Evolutionary conservation across 495 filamentous ascomycete species (phyloP), one percentile per base, ranked within the genome.

Genomic region (Haplographium delicatum): DNA sequence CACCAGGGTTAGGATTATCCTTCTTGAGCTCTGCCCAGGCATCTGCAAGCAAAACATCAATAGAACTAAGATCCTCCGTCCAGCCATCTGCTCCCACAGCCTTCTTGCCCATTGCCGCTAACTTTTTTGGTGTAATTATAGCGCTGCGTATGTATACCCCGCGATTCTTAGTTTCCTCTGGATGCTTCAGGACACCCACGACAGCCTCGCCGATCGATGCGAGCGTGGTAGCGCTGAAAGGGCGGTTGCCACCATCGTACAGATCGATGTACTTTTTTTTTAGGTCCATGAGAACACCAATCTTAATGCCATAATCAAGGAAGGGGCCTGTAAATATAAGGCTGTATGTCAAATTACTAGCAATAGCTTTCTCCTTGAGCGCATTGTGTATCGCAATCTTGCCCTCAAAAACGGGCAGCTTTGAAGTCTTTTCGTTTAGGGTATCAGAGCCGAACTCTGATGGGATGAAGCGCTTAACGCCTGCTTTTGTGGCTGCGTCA

Each of bases 391-490:
- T 44, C 0, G 58, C 57, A 30, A 74, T 42, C 58, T 80, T 82
- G 35, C 30, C 50, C 50, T 2, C 43, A 56, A 51, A 70, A 73
- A 39, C 76, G 51, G 10, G 71, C 65, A 66, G 53, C n/a, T n/a
- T n/a, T n/a, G n/a, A n/a, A 3, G 55, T 50, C 11, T 68, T 59
- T 5, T 62, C 53, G 40, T 75, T 62, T 25, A 37, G 20, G 38
- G 62, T 64, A 42, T 79, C 62, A 11, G 81, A 82, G 18, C 79
- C 80, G 48, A 72, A 84, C 48, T 78, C 86, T 15, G 74, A 76
- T 0, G 82, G 83, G 27, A 88, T 68, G 52, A 82, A 80, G 24
- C 81, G 73, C 58, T 72, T 66, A 0, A 86, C 77, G 8, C 72
- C 71, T 0, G 77, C 81, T 0, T 72, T 68, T 7, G 77, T 56